These are phyloP conservation scores for Scutellaria baicalensis DNA, from an alignment of 257 asterid species.

Conservation along the genomic window DNA sequence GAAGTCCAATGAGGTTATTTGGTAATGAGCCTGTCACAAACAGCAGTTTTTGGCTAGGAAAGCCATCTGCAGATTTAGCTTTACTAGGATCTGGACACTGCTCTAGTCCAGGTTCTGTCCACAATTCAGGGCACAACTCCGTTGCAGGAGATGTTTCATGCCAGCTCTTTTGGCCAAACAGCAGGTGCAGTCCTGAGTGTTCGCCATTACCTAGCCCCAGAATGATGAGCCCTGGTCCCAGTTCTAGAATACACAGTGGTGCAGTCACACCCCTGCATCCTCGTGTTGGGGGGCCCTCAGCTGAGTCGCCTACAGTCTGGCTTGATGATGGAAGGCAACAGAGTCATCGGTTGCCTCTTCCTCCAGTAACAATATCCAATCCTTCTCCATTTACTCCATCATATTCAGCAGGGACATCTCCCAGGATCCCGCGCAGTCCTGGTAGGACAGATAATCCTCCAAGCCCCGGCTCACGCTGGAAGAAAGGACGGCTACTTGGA, in stretches of 20 bases:
- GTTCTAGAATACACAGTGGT: conserved; percentile 41
- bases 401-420: conserved; percentile 35
- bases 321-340: conserved; percentile 37
- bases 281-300: conserved; percentile 14
- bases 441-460: conserved; percentile 25
- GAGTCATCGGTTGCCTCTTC: conserved; percentile 37
- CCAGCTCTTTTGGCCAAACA: conserved; percentile 32
- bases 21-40: conserved; percentile 22
- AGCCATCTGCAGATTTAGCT: conserved; percentile 22
- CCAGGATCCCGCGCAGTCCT: conserved; percentile 30
- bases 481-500: conserved; percentile 60
- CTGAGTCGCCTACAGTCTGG: conserved; percentile 19
- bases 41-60: conserved; percentile 22
- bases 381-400: conserved; percentile 22
- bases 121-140: conserved; percentile 32
- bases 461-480: conserved; percentile 45
- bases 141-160: conserved; percentile 32
- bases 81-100: conserved; percentile 24
- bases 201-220: conserved; percentile 45
- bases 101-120: conserved; percentile 32
- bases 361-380: conserved; percentile 24
- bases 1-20: conserved; percentile 34
- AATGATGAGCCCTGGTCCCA: conserved; percentile 34
- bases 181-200: conserved; percentile 38
- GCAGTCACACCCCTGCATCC: conserved; percentile 31